Evolutionary conservation across 768 basidiomycete genomes (phyloP), one percentile per base, ranked within the genome.

Genomic region (Kondoa malvinella): DNA sequence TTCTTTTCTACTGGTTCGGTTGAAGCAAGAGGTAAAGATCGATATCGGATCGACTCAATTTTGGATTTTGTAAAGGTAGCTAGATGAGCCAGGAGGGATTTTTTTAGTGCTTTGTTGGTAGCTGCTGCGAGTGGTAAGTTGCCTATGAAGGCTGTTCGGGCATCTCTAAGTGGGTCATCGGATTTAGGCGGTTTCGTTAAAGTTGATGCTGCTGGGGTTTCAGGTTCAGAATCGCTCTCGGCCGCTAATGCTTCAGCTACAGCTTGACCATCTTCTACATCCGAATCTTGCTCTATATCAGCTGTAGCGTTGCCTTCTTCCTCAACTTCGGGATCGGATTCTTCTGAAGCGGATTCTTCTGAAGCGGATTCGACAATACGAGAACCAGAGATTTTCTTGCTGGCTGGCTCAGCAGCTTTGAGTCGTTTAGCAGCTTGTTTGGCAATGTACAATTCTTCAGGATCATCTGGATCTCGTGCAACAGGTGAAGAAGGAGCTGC

Each of bases 21-120:
- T 0, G 81, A 81, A 70, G 88, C 85, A 80, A 96, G 96, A 0
- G 92, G 86, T 63, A 95, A 82, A 17, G 92, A 95, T 64, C 94
- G 89, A 81, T 94, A 95, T 57, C 94, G 89, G 29, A 85, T 82
- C 2, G 91, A 92, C 74, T 97, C 94, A 71, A 95, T 86, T 79
- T 87, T 89, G 65, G 88, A 84, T 0, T 69, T 65, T 1, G 74
- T 67, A 63, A 68, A 71, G 65, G 30, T 25, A 14, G 34, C 85
- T 16, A 88, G 81, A 70, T 83, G 81, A 0, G 85, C 78, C 27
- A 90, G 80, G 70, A 96, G 81, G 75, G 92, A 88, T 30, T 83
- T 81, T 69, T 84, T 84, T 31, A 97, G 79, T 71, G 85, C 83
- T 75, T 90, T 91, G 73, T 83, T 84, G 60, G 87, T 85, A 21